Base-by-base conservation (phyloP, 176 grass and related monocot genomes). In the Leersia perrieri region DNA sequence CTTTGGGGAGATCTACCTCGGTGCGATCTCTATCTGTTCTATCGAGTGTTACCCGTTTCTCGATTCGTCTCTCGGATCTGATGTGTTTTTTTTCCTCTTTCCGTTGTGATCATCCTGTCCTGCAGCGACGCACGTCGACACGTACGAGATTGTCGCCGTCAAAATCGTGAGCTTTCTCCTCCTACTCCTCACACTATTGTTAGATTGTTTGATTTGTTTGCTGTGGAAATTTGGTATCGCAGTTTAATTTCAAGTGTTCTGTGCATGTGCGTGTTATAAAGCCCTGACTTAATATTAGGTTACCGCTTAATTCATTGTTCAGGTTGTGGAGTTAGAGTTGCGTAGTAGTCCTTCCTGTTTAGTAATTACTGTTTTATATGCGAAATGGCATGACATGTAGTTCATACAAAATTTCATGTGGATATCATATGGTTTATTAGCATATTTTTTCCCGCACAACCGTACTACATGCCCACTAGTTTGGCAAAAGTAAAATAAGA, bases 111-210 rank as follows among this genome's bases (percentile, higher is more conserved):
- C n/a, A n/a, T n/a, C 11, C 16, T 86, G n/a, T n/a, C n/a, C 33
- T 85, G 63, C 87, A 94, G 92, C 89, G 45, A 94, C 92, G 58
- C 92, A 94, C 70, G 74, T 92, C 31, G 89, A 92, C 87, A 92
- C 92, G 3, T 94, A 89, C 65, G 92, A 94, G 84, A 94, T 94
- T 51, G 92, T 94, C 65, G 92, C 92, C 55, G 89, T 94, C 62
- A 94, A 94, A 75, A 91, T 94, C 49, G 89, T 94, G 84, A 94
- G 87, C 81, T 81, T 68, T 42, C 23, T 28, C 49, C 10, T 16
- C 26, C 57, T 44, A 26, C 49, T 53, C 49, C 49, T n/a, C 39
- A 11, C 7, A 5, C 45, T 73, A 7, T 32, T 38, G 15, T 35
- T 74, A 7, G 35, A 58, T 78, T 65, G 41, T 53, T 47, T 82